Conservation (phyloP, 2,329 filamentous ascomycete genomes). For the Verticillium albo-atrum region DNA sequence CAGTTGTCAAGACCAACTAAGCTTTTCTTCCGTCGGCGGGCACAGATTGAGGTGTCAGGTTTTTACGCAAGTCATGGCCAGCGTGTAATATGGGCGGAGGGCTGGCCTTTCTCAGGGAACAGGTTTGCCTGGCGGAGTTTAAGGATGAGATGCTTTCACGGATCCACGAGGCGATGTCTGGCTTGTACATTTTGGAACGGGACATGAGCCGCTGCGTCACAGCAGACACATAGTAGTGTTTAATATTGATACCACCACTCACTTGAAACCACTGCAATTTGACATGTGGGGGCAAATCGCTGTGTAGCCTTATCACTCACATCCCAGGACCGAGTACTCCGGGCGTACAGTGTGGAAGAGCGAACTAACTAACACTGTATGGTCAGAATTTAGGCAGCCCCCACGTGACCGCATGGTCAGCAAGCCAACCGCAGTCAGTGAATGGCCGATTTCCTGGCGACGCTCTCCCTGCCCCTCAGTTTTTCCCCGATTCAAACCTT, state of each 20-base stretch:
- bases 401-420: neutral
- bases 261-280: neutral
- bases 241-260: slow-evolving; percentile 1
- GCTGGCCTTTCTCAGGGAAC: neutral
- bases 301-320: too few relatives aligned
- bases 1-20: slow-evolving; percentile 28
- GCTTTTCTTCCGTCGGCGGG: too few relatives aligned
- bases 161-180: neutral
- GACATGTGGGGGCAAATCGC: too few relatives aligned
- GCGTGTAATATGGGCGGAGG: neutral
- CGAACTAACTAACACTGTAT: too few relatives aligned
- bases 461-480: neutral
- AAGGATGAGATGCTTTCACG: neutral
- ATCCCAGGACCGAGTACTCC: too few relatives aligned
- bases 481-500: neutral
- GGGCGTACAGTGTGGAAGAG: too few relatives aligned
- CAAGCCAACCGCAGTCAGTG: neutral
- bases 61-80: neutral
- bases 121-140: neutral
- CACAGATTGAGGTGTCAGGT: too few relatives aligned
- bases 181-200: neutral
- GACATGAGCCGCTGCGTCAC: neutral
- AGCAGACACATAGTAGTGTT: slow-evolving; percentile 1
- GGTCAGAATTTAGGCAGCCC: neutral
- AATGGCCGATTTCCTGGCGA: neutral